These are phyloP conservation scores for Excoecaria cochinchinensis DNA, from an alignment of 345 rosid genomes.

Conservation along the genomic window DNA sequence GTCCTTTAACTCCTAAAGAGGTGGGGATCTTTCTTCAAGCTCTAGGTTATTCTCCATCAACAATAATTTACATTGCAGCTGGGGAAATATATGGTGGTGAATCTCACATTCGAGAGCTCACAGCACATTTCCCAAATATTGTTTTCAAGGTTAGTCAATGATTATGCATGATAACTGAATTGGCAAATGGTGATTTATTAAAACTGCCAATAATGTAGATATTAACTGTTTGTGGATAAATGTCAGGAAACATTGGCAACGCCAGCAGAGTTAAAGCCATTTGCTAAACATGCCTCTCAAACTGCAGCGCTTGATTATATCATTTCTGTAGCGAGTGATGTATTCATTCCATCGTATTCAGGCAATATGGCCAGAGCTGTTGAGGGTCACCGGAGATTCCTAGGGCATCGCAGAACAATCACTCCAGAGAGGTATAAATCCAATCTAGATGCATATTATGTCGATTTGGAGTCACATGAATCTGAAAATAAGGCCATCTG, in stretches of 20 bases:
- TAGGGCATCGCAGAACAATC: slow-evolving; percentile 82
- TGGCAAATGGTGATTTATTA: slow-evolving; percentile 3
- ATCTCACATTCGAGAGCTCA: slow-evolving; percentile 63
- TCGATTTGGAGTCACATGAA: background rate
- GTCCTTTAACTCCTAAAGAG: slow-evolving; percentile 94
- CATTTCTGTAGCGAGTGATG: slow-evolving; percentile 79
- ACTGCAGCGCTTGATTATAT: slow-evolving; percentile 94
- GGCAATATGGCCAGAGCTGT: slow-evolving; percentile 98
- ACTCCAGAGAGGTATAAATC: slow-evolving; percentile 69
- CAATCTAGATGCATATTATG: background rate
- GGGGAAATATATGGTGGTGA: slow-evolving; percentile 90
- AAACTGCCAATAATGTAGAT: slow-evolving; percentile 8
- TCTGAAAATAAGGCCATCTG: background rate
- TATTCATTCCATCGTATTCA: slow-evolving; percentile 81
- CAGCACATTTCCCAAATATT: slow-evolving; percentile 65
- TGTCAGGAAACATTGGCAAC: slow-evolving; percentile 71
- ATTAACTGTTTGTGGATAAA: slow-evolving; percentile 13
- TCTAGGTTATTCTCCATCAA: slow-evolving; percentile 76
- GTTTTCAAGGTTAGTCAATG: slow-evolving; percentile 64
- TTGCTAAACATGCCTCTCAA: slow-evolving; percentile 71
- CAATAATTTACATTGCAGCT: slow-evolving; percentile 78
- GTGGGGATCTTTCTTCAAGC: slow-evolving; percentile 80
- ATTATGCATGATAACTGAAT: slow-evolving; percentile 6
- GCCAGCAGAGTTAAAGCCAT: slow-evolving; percentile 54
- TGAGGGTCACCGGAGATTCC: slow-evolving; percentile 95